Conservation (phyloP, 2,329 filamentous ascomycete genomes). For the Fonsecaea pedrosoi region DNA sequence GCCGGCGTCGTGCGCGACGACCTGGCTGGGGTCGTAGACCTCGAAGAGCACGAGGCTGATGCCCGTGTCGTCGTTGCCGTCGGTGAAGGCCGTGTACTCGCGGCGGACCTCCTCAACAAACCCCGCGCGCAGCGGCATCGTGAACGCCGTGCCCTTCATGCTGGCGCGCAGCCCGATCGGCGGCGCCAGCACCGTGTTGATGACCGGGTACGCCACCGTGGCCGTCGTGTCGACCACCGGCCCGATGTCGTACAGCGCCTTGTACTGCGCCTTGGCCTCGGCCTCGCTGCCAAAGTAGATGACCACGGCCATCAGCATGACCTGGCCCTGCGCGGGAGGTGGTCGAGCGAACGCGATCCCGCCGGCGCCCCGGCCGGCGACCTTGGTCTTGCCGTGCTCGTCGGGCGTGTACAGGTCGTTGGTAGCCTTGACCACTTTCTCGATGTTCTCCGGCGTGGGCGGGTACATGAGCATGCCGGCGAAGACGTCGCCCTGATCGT, state of each 20-base stretch:
- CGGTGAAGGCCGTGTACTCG: slow-evolving; percentile 44
- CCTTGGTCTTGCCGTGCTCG: slow-evolving; percentile 37
- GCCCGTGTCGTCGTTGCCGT: slow-evolving; percentile 42
- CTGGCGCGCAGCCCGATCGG: slow-evolving; percentile 49
- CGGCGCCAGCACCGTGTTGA: slow-evolving; percentile 51
- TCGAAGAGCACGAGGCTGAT: slow-evolving; percentile 51
- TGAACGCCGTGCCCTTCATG: slow-evolving; percentile 55
- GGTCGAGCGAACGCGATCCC: slow-evolving; percentile 44
- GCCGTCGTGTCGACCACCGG: slow-evolving; percentile 48
- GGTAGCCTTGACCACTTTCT: slow-evolving; percentile 40
- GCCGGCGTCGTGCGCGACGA: slow-evolving; percentile 49
- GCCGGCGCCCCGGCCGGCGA: slow-evolving; percentile 33
- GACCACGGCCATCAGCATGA: slow-evolving; percentile 43
- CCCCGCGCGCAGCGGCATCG: slow-evolving; percentile 49
- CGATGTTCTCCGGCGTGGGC: slow-evolving; percentile 39
- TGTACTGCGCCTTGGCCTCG: slow-evolving; percentile 48
- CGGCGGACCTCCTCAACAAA: slow-evolving; percentile 46
- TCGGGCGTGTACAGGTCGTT: slow-evolving; percentile 39
- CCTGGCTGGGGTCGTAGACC: slow-evolving; percentile 51
- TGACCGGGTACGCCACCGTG: slow-evolving; percentile 51
- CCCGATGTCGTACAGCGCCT: slow-evolving; percentile 48
- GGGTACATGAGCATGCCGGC: slow-evolving; percentile 44
- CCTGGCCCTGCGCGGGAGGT: slow-evolving; percentile 43
- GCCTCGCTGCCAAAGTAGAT: slow-evolving; percentile 50
- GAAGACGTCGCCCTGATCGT: slow-evolving; percentile 47